phyloP scores from a whole-genome alignment of 2,329 filamentous ascomycete genomes.

The Penicillium carneum region DNA sequence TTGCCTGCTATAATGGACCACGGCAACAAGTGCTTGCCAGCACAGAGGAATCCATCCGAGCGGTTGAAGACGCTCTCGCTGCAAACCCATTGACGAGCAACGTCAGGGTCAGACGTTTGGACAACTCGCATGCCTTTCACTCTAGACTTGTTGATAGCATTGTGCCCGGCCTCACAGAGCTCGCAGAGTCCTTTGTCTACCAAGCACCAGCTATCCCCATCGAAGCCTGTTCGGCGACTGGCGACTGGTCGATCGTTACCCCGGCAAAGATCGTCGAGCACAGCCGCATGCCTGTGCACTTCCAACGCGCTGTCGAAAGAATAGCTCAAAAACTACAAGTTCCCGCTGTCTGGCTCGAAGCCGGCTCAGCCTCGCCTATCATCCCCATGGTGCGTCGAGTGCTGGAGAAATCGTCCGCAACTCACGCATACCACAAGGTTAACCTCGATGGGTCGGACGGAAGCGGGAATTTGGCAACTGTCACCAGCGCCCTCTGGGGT shows the following conservation, averaged over 20 bases:
- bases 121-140: slow-evolving; percentile 54
- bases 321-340: slow-evolving; percentile 22
- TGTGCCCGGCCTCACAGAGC: slow-evolving; percentile 32
- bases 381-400: slow-evolving; percentile 45
- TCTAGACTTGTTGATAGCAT: slow-evolving; percentile 39
- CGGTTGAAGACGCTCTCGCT: slow-evolving; percentile 17
- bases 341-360: slow-evolving; percentile 47
- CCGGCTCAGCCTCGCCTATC: slow-evolving; percentile 42
- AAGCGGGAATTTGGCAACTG: slow-evolving; percentile 12
- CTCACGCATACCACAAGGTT: slow-evolving; percentile 24
- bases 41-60: slow-evolving; percentile 9
- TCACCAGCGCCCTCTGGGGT: slow-evolving; percentile 39
- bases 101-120: slow-evolving; percentile 48
- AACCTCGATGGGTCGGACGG: slow-evolving; percentile 15
- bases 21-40: slow-evolving; percentile 34
- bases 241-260: slow-evolving; percentile 5
- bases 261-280: slow-evolving; percentile 43
- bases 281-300: slow-evolving; percentile 55
- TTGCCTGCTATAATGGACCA: slow-evolving; percentile 39
- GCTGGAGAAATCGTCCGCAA: slow-evolving; percentile 17
- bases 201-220: slow-evolving; percentile 41
- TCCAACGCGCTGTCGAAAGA: slow-evolving; percentile 46
- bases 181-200: slow-evolving; percentile 44
- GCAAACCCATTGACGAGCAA: slow-evolving; percentile 11
- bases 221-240: slow-evolving; percentile 47